Evolutionary conservation across 148 eudicot genomes (phyloP).

Genomic region (Vaccinium vitisidaea): DNA sequence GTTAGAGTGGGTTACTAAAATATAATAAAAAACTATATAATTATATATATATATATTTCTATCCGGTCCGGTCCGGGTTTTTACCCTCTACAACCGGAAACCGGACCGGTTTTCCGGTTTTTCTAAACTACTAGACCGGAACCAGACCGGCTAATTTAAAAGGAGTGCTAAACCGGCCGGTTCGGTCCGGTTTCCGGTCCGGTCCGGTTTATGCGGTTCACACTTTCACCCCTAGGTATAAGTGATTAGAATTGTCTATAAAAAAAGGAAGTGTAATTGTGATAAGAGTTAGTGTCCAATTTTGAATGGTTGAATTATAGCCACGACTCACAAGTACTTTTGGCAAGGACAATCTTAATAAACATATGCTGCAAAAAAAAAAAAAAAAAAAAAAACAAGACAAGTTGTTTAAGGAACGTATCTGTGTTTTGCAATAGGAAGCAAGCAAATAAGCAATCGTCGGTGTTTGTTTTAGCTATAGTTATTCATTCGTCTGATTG

Average conservation of each 20-base stretch:
- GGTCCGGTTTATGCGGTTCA: too few species aligned
- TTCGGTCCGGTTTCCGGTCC: too few species aligned
- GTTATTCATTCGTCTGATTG: too few species aligned
- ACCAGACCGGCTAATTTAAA: too few species aligned
- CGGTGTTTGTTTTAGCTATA: not conserved
- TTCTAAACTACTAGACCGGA: too few species aligned
- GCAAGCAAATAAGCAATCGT: not conserved
- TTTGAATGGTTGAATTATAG: not conserved
- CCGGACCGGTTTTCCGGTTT: too few species aligned
- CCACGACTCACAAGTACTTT: not conserved
- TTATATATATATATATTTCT: too few species aligned
- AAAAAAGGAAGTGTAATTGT: not conserved
- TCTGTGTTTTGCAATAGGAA: constrained; percentile 1
- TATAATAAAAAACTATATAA: too few species aligned
- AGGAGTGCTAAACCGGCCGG: too few species aligned
- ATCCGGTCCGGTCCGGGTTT: too few species aligned
- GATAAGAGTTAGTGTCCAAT: not conserved
- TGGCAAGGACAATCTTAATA: not conserved
- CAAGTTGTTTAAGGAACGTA: not conserved
- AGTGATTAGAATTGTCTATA: not conserved
- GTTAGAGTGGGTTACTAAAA: too few species aligned
- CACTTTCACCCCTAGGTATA: not conserved
- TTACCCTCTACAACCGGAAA: too few species aligned
- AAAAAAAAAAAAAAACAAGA: not conserved
- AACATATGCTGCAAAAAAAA: not conserved